These are phyloP conservation scores for Hortaea sp. DNA, from an alignment of 2,329 filamentous ascomycete genomes.

Conservation along the genomic window DNA sequence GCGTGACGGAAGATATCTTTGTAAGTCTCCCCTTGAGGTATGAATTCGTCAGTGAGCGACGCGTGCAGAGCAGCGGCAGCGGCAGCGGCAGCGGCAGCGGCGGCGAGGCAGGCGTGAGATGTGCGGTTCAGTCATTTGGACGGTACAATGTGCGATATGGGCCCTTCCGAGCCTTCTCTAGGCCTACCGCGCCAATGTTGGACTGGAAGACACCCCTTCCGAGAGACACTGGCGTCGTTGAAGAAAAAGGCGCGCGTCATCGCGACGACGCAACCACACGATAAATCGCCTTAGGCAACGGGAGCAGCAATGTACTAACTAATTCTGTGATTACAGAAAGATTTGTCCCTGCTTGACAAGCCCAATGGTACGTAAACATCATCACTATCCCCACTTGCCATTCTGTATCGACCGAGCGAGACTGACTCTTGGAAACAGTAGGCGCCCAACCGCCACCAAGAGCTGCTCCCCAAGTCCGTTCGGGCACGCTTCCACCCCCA, in stretches of 20 bases:
- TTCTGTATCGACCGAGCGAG: too few relatives aligned
- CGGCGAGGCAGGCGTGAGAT: too few relatives aligned
- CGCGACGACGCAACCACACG: background rate
- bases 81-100: too few relatives aligned
- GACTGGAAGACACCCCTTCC: too few relatives aligned
- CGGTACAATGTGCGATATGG: too few relatives aligned
- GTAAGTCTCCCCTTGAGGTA: conserved; percentile 44
- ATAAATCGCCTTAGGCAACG: conserved; percentile 35
- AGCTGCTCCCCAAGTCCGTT: conserved; percentile 32
- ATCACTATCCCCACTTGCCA: background rate
- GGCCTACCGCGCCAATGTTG: too few relatives aligned
- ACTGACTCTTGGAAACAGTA: conserved; percentile 4
- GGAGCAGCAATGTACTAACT: conserved; percentile 32
- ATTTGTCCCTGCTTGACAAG: conserved; percentile 56
- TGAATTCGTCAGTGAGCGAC: too few relatives aligned
- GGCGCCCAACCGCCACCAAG: conserved; percentile 16
- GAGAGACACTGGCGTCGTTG: too few relatives aligned
- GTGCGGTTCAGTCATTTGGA: too few relatives aligned
- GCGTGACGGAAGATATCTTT: conserved; percentile 61
- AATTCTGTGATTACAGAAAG: conserved; percentile 44
- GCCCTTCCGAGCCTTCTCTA: too few relatives aligned
- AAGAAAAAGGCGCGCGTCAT: too few relatives aligned
- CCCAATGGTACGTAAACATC: conserved; percentile 25
- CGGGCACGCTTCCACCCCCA: conserved; percentile 35
- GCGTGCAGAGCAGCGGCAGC: too few relatives aligned